phyloP scores from a whole-genome alignment of 192 early-diverging fungal species.

The Phycomyces nitens region DNA sequence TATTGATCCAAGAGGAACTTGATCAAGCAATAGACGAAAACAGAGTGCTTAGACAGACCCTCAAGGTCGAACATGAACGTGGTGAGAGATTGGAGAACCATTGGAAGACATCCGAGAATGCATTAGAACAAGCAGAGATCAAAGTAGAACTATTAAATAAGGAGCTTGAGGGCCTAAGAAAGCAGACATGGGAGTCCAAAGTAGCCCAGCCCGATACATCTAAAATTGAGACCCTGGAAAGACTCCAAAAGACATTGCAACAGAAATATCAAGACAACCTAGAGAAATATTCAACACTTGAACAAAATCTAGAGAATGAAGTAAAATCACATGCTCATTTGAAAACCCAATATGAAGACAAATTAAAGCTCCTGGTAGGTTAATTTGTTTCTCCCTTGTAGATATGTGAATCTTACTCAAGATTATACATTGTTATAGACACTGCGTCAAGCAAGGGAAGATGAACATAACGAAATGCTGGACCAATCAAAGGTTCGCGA shows the following conservation, averaged over 20 bases:
- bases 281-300: background rate
- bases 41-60: background rate
- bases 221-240: background rate
- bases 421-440: conserved; percentile 5
- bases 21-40: conserved; percentile 11
- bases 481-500: conserved; percentile 5
- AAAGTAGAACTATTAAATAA: background rate
- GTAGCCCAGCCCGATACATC: background rate
- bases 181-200: background rate
- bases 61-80: conserved; percentile 11
- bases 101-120: conserved; percentile 10
- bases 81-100: conserved; percentile 6
- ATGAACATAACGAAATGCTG: conserved; percentile 4
- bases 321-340: background rate
- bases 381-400: background rate
- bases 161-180: conserved; percentile 3
- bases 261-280: background rate
- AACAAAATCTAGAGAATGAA: background rate
- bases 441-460: background rate
- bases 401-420: background rate
- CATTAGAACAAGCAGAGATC: conserved; percentile 9
- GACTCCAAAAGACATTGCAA: background rate
- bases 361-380: background rate
- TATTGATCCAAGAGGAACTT: conserved; percentile 2
- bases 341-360: background rate